Evolutionary conservation across 2,329 filamentous ascomycete genomes (phyloP).

Genomic region (Trichoderma sp.): DNA sequence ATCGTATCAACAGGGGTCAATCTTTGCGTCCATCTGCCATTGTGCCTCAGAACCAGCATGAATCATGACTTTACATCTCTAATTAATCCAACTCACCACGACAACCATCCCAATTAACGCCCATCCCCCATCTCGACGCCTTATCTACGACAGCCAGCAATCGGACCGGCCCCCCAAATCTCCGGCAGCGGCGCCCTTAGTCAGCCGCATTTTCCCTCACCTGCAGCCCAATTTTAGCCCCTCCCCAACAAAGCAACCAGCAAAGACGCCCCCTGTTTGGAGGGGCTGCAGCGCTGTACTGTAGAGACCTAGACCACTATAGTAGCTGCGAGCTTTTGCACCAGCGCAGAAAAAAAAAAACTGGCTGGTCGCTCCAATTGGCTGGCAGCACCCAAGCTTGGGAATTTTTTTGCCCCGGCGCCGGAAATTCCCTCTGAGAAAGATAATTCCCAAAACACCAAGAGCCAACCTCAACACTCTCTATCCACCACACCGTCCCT

Average conservation of each 20-base stretch:
- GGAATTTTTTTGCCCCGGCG: slow-evolving; percentile 10
- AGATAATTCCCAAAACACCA: slow-evolving; percentile 14
- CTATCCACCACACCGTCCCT: slow-evolving; percentile 1
- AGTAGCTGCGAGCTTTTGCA: slow-evolving; percentile 22
- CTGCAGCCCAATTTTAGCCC: slow-evolving; percentile 15
- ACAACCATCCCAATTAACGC: background rate
- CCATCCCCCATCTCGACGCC: background rate
- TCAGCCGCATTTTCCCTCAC: background rate
- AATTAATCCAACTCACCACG: background rate
- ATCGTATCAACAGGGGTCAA: background rate
- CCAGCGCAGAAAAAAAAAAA: slow-evolving; percentile 20
- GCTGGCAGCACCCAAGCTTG: background rate
- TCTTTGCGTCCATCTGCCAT: background rate
- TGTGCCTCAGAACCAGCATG: background rate
- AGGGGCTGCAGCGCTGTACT: slow-evolving; percentile 25
- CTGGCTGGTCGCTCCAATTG: slow-evolving; percentile 13
- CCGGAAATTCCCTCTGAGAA: slow-evolving; percentile 27
- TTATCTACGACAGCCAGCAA: slow-evolving; percentile 12
- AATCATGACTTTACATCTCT: accelerated
- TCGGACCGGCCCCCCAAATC: background rate
- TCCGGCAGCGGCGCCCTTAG: background rate
- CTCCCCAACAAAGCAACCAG: slow-evolving; percentile 3
- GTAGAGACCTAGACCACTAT: slow-evolving; percentile 19
- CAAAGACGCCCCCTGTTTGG: background rate
- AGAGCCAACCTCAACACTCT: background rate